A percentile compares a stretch with the other conserved stretches of the same genome.
phyloP scores from a whole-genome alignment of 208 protist genomes.

The Leishmania aethiopica region DNA sequence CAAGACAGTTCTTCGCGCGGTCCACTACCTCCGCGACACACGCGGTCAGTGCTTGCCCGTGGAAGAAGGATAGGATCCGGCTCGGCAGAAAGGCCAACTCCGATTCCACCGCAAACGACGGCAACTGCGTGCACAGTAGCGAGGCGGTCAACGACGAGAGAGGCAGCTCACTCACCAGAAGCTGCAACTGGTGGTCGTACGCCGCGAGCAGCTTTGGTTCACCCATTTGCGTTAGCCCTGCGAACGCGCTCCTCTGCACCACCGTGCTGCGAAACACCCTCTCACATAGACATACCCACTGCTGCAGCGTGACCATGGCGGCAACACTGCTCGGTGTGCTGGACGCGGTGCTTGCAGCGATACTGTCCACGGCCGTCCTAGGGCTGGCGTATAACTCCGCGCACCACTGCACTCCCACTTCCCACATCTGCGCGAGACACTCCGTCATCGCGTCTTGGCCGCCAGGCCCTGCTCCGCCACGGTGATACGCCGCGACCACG shows the following conservation, averaged over 20 bases:
- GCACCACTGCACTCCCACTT: constrained; percentile 28
- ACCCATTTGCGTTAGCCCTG: background rate
- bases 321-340: background rate
- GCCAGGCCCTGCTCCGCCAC: background rate
- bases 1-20: constrained; percentile 22
- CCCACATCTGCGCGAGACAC: constrained; percentile 27
- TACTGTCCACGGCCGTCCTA: no score
- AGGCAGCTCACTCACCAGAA: constrained; percentile 26
- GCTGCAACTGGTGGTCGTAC: constrained; percentile 20
- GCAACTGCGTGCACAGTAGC: constrained; percentile 24
- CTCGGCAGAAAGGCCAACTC: constrained; percentile 18
- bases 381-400: constrained; percentile 12
- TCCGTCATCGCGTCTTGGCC: background rate
- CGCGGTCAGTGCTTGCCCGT: background rate
- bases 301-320: constrained; percentile 4
- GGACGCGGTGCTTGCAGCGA: background rate
- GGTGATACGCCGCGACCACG: constrained; percentile 5
- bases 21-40: constrained; percentile 14
- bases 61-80: constrained; percentile 26
- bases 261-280: constrained; percentile 14
- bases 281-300: constrained; percentile 23
- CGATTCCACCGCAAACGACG: background rate
- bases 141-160: constrained; percentile 20
- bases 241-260: background rate
- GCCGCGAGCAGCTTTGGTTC: background rate